Percentiles rank a stretch among this genome's conserved stretches.
Conservation (phyloP, 2,329 filamentous ascomycete genomes). For the Dryadomyces quercus-mongolicae region DNA sequence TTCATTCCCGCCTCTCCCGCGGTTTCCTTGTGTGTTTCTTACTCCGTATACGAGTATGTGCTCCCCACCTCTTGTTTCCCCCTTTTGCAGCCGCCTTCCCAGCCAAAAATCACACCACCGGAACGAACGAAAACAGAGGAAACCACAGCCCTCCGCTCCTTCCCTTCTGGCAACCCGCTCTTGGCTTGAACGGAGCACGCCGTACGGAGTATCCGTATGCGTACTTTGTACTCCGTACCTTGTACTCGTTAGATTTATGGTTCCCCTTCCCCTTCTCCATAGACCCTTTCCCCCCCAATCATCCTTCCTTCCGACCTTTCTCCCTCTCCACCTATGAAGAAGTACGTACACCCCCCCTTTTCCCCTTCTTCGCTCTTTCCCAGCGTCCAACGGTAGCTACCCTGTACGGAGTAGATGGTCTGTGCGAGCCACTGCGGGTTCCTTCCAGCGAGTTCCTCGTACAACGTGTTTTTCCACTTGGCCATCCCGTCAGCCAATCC, state of each 20-base stretch:
- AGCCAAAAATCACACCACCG: not conserved
- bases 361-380: not conserved
- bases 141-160: not conserved
- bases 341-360: not conserved
- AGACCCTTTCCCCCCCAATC: not conserved
- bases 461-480: too few species aligned
- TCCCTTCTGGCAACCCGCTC: too few species aligned
- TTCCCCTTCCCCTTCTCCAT: not conserved
- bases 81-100: not conserved
- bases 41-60: too few species aligned
- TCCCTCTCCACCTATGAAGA: not conserved
- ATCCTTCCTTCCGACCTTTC: not conserved
- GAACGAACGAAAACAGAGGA: not conserved
- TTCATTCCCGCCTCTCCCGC: too few species aligned
- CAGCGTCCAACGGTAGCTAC: not conserved
- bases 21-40: too few species aligned
- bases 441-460: too few species aligned
- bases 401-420: too few species aligned
- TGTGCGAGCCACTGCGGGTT: too few species aligned
- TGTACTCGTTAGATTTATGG: not conserved
- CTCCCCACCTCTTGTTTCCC: not conserved
- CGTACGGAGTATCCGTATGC: too few species aligned
- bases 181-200: too few species aligned
- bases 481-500: too few species aligned
- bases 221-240: not conserved